Evolutionary conservation across 2,329 filamentous ascomycete species (phyloP).

Genomic region (Fusarium domesticum): DNA sequence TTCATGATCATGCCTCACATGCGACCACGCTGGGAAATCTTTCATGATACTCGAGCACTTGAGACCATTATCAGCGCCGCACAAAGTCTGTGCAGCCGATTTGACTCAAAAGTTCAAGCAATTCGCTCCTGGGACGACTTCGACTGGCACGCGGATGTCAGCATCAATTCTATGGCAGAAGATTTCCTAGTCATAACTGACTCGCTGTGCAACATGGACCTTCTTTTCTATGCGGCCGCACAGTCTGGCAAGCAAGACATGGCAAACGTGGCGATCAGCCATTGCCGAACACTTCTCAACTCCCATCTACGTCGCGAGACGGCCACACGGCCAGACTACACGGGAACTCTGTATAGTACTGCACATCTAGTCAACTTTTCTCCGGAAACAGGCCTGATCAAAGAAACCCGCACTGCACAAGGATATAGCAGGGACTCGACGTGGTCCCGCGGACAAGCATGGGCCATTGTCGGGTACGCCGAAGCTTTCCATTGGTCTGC

Average conservation of each 20-base stretch:
- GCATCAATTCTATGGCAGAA: constrained; percentile 32
- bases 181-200: constrained; percentile 43
- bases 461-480: constrained; percentile 47
- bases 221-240: constrained; percentile 41
- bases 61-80: constrained; percentile 35
- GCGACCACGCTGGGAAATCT: constrained; percentile 38
- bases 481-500: constrained; percentile 47
- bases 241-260: constrained; percentile 4
- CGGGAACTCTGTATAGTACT: constrained; percentile 26
- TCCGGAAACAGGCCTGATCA: constrained; percentile 36
- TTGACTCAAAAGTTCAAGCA: constrained; percentile 31
- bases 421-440: constrained; percentile 42
- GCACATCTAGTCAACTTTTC: constrained; percentile 48
- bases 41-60: constrained; percentile 36
- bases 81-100: constrained; percentile 37
- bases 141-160: constrained; percentile 38
- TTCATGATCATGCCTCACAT: constrained; percentile 44
- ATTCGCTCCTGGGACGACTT: constrained; percentile 45
- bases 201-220: constrained; percentile 33
- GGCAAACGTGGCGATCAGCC: constrained; percentile 34
- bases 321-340: not conserved
- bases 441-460: constrained; percentile 49
- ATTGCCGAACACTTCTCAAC: constrained; percentile 39
- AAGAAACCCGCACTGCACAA: constrained; percentile 46
- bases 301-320: constrained; percentile 39